Percentiles rank a stretch among this genome's conserved stretches.
These are phyloP conservation scores for Cardamine chenopodiifolia DNA, from an alignment of 345 rosid species.

Conservation along the genomic window DNA sequence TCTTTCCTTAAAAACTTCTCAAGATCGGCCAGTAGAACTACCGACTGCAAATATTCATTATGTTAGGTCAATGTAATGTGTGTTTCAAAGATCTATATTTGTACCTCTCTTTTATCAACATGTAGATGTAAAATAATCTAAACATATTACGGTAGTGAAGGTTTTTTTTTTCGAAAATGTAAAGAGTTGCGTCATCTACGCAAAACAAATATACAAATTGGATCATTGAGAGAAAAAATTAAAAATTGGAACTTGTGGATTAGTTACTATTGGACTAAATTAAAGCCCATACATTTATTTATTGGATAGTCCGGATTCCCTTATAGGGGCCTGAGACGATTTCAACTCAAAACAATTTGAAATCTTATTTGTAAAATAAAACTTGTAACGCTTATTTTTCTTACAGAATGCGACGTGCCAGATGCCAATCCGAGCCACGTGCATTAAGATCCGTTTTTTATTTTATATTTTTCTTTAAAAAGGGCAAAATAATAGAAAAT, in stretches of 20 bases:
- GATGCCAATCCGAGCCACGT: constrained; percentile 40
- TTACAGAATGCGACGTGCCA: constrained; percentile 19
- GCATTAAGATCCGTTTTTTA: constrained; percentile 9
- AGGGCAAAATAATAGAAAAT: neutral
- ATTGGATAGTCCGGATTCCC: neutral
- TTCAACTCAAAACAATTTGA: neutral
- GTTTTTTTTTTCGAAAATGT: neutral
- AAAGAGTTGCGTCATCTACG: neutral
- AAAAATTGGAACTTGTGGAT: neutral
- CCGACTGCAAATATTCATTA: too few relatives aligned
- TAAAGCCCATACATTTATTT: constrained; percentile 20
- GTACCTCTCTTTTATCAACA: too few relatives aligned
- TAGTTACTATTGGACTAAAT: neutral
- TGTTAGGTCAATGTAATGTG: too few relatives aligned
- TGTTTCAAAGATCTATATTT: too few relatives aligned
- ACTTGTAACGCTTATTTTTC: neutral
- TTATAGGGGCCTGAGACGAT: constrained; percentile 4
- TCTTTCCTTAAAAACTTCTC: too few relatives aligned
- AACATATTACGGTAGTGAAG: neutral
- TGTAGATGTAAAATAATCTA: neutral
- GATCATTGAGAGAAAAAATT: neutral
- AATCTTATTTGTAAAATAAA: neutral
- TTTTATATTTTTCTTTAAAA: neutral
- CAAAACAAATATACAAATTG: neutral
- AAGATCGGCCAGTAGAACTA: too few relatives aligned